Base-by-base conservation (phyloP, 2,329 filamentous ascomycete genomes). In the Arthrobotrys musiformis region DNA sequence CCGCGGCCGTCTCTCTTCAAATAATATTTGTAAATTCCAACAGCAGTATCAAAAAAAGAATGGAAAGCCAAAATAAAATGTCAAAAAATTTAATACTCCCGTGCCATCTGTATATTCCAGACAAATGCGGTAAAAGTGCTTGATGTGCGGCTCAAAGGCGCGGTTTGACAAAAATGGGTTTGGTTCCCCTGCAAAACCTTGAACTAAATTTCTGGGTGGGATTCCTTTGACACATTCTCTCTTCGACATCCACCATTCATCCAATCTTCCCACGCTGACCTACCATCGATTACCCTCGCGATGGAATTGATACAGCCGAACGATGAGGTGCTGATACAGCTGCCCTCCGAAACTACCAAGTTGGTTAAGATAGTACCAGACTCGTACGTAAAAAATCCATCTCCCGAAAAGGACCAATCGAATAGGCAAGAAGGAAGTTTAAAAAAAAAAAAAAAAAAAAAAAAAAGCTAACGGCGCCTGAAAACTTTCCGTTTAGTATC, bases 331-430 rank as follows among this genome's bases (percentile, higher is more conserved):
- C 86, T 87, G 78, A 82, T 89, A 72, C 86, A 87, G 70, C 86
- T 89, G 28, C 87, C 89, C 13, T 90, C 88, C 11, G 88, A 88
- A 78, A 83, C 86, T 63, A 84, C 87, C 69, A 89, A 88, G 81
- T 84, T 90, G 73, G 82, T 89, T 68, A 86, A 90, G 80, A 85
- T 90, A 79, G 84, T 86, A 68, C 89, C 89, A 63, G 88, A 91
- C 83, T 89, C 88, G 89, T 91, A 88, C 82, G 89, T 89, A 17
- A 15, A 40, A 70, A 33, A 28, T 22, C 22, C 35, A 6, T 69
- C 79, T 67, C 54, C 66, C 73, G 79, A 2, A 22, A 15, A 7
- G 2, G 5, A 35, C 15, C 30, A 2, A 70, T 66, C 61, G 35
- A 35, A 4, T 17, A 5, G 15, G 30, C n/a, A n/a, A n/a, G n/a